phyloP scores from a whole-genome alignment of 345 rosid genomes.

The Aquilaria malaccensis region DNA sequence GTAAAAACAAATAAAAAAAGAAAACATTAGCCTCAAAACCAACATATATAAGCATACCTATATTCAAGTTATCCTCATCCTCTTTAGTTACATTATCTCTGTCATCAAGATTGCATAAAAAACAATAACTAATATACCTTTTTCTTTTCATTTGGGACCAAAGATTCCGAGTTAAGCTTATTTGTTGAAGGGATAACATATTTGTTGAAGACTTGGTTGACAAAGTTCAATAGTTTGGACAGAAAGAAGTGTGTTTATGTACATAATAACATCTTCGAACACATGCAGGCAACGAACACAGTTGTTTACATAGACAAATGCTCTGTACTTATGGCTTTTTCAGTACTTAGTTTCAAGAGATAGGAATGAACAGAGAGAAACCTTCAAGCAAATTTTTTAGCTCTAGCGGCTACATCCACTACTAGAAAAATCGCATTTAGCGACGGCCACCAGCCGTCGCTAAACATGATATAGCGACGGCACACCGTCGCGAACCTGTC shows the following conservation, averaged over 20 bases:
- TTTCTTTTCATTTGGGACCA: slow-evolving; percentile 63
- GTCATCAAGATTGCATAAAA: slow-evolving; percentile 18
- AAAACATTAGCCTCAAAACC: neutral
- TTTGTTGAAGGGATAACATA: slow-evolving; percentile 30
- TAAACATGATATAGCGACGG: too few species aligned
- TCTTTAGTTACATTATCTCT: slow-evolving; percentile 20
- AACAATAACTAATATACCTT: slow-evolving; percentile 32
- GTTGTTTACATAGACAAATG: too few species aligned
- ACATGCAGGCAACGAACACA: too few species aligned
- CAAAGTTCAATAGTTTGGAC: slow-evolving; percentile 46
- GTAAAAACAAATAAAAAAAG: too few species aligned
- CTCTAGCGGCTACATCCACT: too few species aligned
- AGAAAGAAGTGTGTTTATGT: neutral
- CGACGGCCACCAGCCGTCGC: too few species aligned
- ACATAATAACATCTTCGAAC: neutral
- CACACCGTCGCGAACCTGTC: too few species aligned
- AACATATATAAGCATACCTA: slow-evolving; percentile 36
- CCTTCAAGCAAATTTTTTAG: too few species aligned
- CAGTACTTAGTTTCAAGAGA: too few species aligned
- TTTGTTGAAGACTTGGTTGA: slow-evolving; percentile 51
- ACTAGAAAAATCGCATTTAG: too few species aligned
- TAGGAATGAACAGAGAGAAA: too few species aligned
- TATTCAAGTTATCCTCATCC: slow-evolving; percentile 42
- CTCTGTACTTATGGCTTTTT: too few species aligned
- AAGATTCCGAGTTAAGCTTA: slow-evolving; percentile 21